phyloP scores from a whole-genome alignment of 352 stramenopile genomes.

The Globisporangium paddicum region DNA sequence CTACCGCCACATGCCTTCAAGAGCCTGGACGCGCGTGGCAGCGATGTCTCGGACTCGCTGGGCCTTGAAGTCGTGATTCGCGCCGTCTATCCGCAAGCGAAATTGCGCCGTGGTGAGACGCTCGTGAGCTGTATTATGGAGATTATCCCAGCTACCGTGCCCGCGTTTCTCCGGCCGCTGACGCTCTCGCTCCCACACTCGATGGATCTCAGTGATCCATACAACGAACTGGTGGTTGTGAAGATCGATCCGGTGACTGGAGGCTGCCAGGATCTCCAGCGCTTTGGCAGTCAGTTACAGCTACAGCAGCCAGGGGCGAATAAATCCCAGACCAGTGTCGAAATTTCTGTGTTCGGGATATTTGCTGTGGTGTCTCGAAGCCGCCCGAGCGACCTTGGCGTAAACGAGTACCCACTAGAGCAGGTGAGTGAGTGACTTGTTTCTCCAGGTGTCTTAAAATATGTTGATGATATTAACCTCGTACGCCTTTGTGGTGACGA shows the following conservation, averaged over 20 bases:
- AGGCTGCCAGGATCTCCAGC: not conserved
- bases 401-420: constrained; percentile 14
- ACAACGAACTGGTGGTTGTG: constrained; percentile 18
- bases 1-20: constrained; percentile 48
- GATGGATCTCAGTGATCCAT: constrained; percentile 8
- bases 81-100: not conserved
- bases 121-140: constrained; percentile 47
- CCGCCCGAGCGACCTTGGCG: constrained; percentile 5
- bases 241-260: constrained; percentile 22
- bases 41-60: constrained; percentile 40
- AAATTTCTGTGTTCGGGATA: constrained; percentile 6
- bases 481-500: too few species aligned
- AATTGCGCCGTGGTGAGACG: constrained; percentile 19
- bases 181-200: constrained; percentile 29
- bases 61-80: constrained; percentile 50
- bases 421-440: not conserved
- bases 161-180: constrained; percentile 19
- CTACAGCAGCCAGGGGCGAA: not conserved
- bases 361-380: constrained; percentile 14
- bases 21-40: constrained; percentile 31
- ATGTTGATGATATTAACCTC: too few species aligned
- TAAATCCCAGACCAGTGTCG: not conserved
- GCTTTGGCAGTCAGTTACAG: not conserved
- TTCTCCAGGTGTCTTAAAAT: not conserved
- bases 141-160: constrained; percentile 30